Percentiles rank a stretch among this genome's conserved stretches.
These are phyloP conservation scores for Tulasnella sp. DNA, from an alignment of 768 basidiomycete species.

Conservation along the genomic window DNA sequence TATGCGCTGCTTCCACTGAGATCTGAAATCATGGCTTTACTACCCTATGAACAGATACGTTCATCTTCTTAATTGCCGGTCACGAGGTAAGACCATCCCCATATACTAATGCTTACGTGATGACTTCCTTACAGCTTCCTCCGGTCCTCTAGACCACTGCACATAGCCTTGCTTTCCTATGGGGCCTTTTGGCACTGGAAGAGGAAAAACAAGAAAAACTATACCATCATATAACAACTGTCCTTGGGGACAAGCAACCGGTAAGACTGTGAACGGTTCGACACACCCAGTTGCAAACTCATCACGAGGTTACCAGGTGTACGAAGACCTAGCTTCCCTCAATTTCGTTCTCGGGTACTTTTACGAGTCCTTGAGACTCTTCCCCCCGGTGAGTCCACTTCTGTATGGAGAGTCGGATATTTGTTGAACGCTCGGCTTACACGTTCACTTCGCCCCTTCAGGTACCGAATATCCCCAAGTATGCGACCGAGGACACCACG, in stretches of 20 bases:
- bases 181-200: conserved; percentile 15
- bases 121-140: too few species aligned
- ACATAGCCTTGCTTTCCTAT: conserved; percentile 5
- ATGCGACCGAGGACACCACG: background rate
- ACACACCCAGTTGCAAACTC: too few species aligned
- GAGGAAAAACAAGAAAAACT: conserved; percentile 25
- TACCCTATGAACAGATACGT: conserved; percentile 2
- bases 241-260: background rate
- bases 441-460: background rate
- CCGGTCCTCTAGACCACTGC: conserved; percentile 18
- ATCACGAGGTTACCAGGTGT: conserved; percentile 4
- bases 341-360: background rate
- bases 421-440: background rate
- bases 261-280: background rate
- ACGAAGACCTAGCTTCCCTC: conserved; percentile 8
- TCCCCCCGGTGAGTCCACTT: conserved; percentile 4
- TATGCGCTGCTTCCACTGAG: background rate
- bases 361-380: conserved; percentile 17
- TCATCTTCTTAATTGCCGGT: conserved; percentile 21
- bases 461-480: background rate
- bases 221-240: conserved; percentile 1
- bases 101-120: too few species aligned
- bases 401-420: background rate
- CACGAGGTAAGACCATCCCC: background rate
- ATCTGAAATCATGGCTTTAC: background rate